phyloP scores from a whole-genome alignment of 164 flowering plant genomes.

The Dillenia turbinata region DNA sequence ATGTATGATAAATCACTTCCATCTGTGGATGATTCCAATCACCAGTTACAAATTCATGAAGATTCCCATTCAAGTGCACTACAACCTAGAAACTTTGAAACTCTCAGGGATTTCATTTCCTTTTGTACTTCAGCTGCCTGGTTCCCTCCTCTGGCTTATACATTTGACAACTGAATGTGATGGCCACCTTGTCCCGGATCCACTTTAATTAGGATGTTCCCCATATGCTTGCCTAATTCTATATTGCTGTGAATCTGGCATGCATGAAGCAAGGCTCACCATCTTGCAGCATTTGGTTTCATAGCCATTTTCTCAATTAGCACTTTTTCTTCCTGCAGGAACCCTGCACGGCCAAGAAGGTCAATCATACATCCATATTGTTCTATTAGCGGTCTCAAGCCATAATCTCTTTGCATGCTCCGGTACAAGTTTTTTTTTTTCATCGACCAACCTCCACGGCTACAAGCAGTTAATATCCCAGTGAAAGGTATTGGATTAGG shows the following conservation, averaged over 20 bases:
- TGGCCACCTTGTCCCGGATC: slow-evolving; percentile 43
- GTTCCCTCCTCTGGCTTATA: slow-evolving; percentile 28
- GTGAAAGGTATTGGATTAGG: slow-evolving; percentile 46
- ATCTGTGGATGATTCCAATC: slow-evolving; percentile 26
- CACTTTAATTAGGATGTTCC: slow-evolving; percentile 26
- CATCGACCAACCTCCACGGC: slow-evolving; percentile 41
- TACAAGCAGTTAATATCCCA: slow-evolving; percentile 45
- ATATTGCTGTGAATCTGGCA: slow-evolving; percentile 33
- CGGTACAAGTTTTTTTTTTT: slow-evolving; percentile 34
- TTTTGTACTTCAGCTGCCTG: slow-evolving; percentile 32
- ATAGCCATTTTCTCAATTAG: slow-evolving; percentile 38
- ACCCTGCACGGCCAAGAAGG: slow-evolving; percentile 48
- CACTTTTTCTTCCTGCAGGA: slow-evolving; percentile 38
- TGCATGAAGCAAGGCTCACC: slow-evolving; percentile 47
- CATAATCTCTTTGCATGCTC: slow-evolving; percentile 29
- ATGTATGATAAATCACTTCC: slow-evolving; percentile 19
- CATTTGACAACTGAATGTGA: slow-evolving; percentile 37
- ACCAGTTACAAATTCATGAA: slow-evolving; percentile 39
- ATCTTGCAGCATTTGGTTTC: slow-evolving; percentile 40
- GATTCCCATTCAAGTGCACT: slow-evolving; percentile 31
- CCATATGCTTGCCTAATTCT: slow-evolving; percentile 34
- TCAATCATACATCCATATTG: slow-evolving; percentile 61
- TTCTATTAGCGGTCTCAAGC: slow-evolving; percentile 33
- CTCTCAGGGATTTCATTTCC: slow-evolving; percentile 30
- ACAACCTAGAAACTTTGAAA: slow-evolving; percentile 42